Percentiles rank a stretch among this genome's conserved stretches.
Evolutionary conservation across 495 filamentous ascomycete species (phyloP).

Genomic region (Cercophora sp.): DNA sequence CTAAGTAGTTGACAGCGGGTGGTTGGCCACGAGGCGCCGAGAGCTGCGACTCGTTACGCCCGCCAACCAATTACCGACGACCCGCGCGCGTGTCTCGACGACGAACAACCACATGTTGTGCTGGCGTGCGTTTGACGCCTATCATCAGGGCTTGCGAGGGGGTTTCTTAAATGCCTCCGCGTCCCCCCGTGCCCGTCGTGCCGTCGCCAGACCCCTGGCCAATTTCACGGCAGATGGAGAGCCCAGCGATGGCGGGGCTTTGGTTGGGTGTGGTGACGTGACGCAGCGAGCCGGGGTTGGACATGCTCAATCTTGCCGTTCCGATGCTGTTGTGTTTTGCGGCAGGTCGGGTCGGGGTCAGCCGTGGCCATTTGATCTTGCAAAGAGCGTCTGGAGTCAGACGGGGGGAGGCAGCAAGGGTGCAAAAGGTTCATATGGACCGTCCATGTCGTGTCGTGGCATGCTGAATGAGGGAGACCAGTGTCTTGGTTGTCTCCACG

Average conservation of each 20-base stretch:
- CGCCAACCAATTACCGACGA: neutral
- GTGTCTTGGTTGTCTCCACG: neutral
- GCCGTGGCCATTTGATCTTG: conserved; percentile 10
- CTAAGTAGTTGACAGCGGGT: no score
- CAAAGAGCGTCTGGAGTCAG: conserved; percentile 3
- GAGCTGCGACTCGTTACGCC: neutral
- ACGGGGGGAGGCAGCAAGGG: neutral
- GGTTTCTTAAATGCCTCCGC: neutral
- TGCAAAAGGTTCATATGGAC: conserved; percentile 9
- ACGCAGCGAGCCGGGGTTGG: no score
- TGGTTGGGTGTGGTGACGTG: no score
- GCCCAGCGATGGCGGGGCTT: neutral
- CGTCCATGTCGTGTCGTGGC: neutral
- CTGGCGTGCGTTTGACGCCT: no score
- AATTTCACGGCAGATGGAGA: neutral
- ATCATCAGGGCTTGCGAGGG: neutral
- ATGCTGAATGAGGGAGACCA: neutral
- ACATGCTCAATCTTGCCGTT: no score
- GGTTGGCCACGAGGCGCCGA: conserved; percentile 11
- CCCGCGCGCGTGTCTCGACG: conserved; percentile 1
- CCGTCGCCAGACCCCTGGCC: neutral
- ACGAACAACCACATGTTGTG: neutral
- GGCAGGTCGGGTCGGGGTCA: neutral
- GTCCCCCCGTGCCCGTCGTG: neutral
- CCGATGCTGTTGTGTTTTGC: no score